phyloP scores from a whole-genome alignment of 495 filamentous ascomycete species.

The Aspergillus kassunensis region DNA sequence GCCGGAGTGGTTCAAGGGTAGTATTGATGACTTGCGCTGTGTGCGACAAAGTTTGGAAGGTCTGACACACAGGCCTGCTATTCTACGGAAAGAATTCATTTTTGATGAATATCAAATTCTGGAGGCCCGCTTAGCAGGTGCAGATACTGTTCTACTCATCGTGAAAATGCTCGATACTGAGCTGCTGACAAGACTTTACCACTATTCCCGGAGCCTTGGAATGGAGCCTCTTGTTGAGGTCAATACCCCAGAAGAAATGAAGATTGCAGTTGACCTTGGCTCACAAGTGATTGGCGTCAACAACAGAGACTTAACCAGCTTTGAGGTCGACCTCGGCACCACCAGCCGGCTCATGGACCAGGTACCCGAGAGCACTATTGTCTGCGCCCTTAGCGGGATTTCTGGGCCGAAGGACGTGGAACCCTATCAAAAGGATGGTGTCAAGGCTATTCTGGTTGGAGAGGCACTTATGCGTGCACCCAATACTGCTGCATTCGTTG shows the following conservation, averaged over 20 bases:
- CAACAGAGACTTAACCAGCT: slow-evolving; percentile 91
- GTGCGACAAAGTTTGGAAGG: slow-evolving; percentile 84
- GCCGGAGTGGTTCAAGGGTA: slow-evolving; percentile 98
- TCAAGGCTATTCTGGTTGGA: slow-evolving; percentile 90
- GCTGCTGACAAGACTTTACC: slow-evolving; percentile 73
- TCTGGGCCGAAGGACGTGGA: slow-evolving; percentile 86
- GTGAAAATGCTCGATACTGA: slow-evolving; percentile 92
- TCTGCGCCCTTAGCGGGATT: slow-evolving; percentile 94
- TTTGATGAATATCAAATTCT: slow-evolving; percentile 99
- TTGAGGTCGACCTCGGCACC: slow-evolving; percentile 93
- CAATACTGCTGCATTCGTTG: slow-evolving; percentile 76
- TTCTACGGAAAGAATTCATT: slow-evolving; percentile 94
- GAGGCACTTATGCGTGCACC: slow-evolving; percentile 91
- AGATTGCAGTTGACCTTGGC: slow-evolving; percentile 77
- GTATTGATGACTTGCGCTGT: slow-evolving; percentile 85
- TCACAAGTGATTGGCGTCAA: slow-evolving; percentile 97
- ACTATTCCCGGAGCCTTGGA: slow-evolving; percentile 81
- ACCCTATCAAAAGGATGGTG: slow-evolving; percentile 79
- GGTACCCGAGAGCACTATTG: slow-evolving; percentile 79
- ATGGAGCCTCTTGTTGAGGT: slow-evolving; percentile 99
- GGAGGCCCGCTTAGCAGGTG: slow-evolving; percentile 87
- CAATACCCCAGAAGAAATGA: slow-evolving; percentile 90
- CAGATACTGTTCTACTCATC: slow-evolving; percentile 92
- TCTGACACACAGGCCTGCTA: slow-evolving; percentile 85
- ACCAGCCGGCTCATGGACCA: slow-evolving; percentile 85